These are phyloP conservation scores for Alternaria atra DNA, from an alignment of 2,329 filamentous ascomycete genomes.

Conservation along the genomic window DNA sequence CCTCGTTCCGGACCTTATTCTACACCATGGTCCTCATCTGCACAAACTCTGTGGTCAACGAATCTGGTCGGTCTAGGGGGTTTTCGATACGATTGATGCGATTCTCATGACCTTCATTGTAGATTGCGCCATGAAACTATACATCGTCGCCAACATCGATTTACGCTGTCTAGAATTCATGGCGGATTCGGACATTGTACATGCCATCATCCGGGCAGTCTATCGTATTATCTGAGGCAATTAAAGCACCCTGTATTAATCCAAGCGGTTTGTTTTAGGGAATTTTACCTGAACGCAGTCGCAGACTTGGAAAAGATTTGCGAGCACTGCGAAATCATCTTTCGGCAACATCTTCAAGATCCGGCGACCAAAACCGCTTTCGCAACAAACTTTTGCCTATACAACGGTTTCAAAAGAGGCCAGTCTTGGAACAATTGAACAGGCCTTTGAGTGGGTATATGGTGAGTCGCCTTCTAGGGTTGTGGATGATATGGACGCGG, in stretches of 20 bases:
- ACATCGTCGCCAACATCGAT: neutral
- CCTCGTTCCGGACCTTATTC: neutral
- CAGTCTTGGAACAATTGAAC: neutral
- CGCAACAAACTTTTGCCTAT: neutral
- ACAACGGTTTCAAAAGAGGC: neutral
- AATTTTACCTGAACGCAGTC: neutral
- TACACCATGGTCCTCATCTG: neutral
- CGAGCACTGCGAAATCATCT: slow-evolving; percentile 1
- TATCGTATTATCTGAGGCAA: neutral
- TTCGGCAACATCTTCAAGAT: slow-evolving; percentile 1
- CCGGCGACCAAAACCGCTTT: neutral
- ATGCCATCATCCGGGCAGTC: neutral
- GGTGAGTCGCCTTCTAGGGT: neutral
- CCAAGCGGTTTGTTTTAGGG: neutral
- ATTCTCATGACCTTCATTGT: slow-evolving; percentile 7
- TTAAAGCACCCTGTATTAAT: neutral
- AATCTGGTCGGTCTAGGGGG: neutral
- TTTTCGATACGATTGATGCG: neutral
- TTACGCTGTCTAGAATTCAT: neutral
- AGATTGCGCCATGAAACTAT: slow-evolving; percentile 9
- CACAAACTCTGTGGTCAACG: neutral
- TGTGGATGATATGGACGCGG: neutral
- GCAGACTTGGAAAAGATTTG: neutral
- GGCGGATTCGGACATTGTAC: neutral
- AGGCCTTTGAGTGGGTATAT: slow-evolving; percentile 8